phyloP scores from a whole-genome alignment of 176 grass and related monocot genomes.

The Oryza punctata region DNA sequence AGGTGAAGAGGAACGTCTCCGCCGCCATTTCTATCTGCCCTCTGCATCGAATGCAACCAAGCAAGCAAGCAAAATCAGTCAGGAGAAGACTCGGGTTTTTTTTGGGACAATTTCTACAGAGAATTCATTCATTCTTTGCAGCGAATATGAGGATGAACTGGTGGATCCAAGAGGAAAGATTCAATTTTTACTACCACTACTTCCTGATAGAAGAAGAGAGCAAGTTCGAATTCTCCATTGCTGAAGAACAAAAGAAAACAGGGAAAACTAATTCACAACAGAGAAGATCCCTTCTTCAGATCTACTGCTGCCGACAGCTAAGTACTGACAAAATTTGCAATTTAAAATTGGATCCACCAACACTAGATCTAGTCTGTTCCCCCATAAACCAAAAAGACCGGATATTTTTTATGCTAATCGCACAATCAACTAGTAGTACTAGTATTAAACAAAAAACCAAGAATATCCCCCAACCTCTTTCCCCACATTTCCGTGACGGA shows the following conservation, averaged over 20 bases:
- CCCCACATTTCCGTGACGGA: background rate
- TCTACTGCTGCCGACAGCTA: background rate
- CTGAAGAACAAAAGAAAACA: background rate
- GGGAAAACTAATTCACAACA: background rate
- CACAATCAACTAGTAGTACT: no score
- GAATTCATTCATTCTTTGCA: background rate
- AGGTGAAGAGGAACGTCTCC: slow-evolving; percentile 74
- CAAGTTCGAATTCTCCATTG: no score
- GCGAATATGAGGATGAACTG: background rate
- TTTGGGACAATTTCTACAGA: background rate
- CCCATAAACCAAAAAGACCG: background rate
- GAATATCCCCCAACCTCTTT: background rate
- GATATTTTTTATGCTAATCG: background rate
- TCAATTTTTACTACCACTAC: background rate
- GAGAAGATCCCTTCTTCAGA: background rate
- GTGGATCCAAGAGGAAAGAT: background rate
- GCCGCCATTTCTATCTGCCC: slow-evolving; percentile 42
- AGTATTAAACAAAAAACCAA: background rate
- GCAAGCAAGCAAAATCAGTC: no score
- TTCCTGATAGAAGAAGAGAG: background rate
- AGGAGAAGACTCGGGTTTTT: no score
- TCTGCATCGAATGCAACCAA: background rate
- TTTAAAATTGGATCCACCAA: background rate
- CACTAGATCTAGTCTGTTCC: background rate
- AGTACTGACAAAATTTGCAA: background rate